Base-by-base conservation (phyloP, 2,329 filamentous ascomycete genomes). In the Davidsoniella australis region DNA sequence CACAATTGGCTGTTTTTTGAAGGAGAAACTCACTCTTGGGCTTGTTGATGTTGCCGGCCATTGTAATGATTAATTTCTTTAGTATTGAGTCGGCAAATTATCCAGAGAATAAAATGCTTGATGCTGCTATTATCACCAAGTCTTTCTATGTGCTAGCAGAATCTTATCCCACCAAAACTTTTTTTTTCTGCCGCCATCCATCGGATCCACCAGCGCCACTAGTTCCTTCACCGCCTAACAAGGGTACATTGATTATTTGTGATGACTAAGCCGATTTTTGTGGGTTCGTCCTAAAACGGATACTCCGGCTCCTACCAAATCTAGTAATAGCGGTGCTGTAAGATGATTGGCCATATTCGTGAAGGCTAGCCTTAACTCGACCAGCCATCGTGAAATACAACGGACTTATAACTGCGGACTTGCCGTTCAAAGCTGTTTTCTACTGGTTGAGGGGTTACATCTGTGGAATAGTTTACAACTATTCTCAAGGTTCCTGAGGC, bases 1-100 rank as follows among this genome's bases (percentile, higher is more conserved):
- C 33, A 7, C 33, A 26, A 5, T n/a, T 17, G 33, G 40, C 26
- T 23, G 12, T 16, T 5, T 37, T 16, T 16, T 29, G 3, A 14
- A 10, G 12, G 17, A 37, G 20, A 37, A 29, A 62, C 69, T 56
- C 56, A 73, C 71, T 74, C 60, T 68, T 71, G 23, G 71, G 71
- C 53, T 74, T 75, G 56, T 66, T 75, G 47, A 75, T 68, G 58
- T 70, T 66, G 53, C 71, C 70, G 49, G 70, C 71, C 71, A 75
- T 75, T 54, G 54, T 62, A 18, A 20, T 9, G 14, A 26, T 33
- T 29, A 18, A 12, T 47, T 24, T 52, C 36, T 51, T 4, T 36
- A 10, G 41, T 26, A 20, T 38, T 10, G 29, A 43, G 37, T 48
- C 12, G 17, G 37, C 23, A 43, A 33, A 48, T 47, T 5, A 10